phyloP scores from a whole-genome alignment of 1,284 basidiomycete genomes.

The Pseudozyma thailandica region DNA sequence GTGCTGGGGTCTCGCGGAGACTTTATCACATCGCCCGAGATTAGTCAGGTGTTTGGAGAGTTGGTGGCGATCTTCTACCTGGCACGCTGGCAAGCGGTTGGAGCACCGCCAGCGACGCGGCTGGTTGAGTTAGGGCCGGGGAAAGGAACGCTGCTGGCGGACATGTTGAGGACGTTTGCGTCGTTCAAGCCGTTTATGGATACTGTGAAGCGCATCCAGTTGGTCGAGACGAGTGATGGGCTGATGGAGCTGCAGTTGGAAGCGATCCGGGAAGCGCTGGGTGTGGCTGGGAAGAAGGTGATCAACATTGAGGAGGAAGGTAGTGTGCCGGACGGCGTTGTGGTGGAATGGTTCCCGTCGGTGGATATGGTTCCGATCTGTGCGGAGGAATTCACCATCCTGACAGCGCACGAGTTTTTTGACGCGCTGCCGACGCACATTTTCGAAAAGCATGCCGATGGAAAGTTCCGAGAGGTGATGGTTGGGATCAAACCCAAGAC shows the following conservation, averaged over 20 bases:
- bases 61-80: constrained; percentile 76
- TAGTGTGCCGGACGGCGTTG: constrained; percentile 31
- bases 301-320: constrained; percentile 35
- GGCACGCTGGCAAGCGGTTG: constrained; percentile 78
- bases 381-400: constrained; percentile 77
- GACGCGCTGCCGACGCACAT: constrained; percentile 94
- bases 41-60: constrained; percentile 96
- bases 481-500: constrained; percentile 72
- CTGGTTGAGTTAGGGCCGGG: constrained; percentile 95
- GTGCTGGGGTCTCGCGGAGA: constrained; percentile 90
- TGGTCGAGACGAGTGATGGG: constrained; percentile 64
- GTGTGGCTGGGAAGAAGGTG: constrained; percentile 40
- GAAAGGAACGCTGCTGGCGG: constrained; percentile 88
- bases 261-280: constrained; percentile 45
- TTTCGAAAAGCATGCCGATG: constrained; percentile 75
- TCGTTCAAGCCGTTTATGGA: constrained; percentile 53
- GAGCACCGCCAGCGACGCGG: constrained; percentile 73
- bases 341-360: constrained; percentile 79
- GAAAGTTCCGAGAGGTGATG: constrained; percentile 84
- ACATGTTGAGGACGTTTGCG: constrained; percentile 77
- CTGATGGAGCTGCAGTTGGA: constrained; percentile 57
- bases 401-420: constrained; percentile 97
- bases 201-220: constrained; percentile 54
- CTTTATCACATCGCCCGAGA: constrained; percentile 96
- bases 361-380: constrained; percentile 76